A percentile compares a stretch with the other conserved stretches of the same genome.
These are phyloP conservation scores for Wallacemonas rigidus DNA, from an alignment of 208 protist species.

Conservation along the genomic window DNA sequence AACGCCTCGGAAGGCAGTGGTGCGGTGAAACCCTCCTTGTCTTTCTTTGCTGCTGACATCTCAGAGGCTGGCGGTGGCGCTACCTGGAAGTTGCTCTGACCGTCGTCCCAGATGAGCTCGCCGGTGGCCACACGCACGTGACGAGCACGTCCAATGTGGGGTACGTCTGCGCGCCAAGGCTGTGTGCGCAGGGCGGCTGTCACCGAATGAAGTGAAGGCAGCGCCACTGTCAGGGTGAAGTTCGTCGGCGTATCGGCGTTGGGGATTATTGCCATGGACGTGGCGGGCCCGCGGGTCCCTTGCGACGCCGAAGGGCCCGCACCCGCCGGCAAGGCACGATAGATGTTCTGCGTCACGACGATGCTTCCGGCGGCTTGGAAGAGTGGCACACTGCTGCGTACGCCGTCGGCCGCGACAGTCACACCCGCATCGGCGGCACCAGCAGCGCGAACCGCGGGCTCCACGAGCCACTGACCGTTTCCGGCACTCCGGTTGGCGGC, in stretches of 20 bases:
- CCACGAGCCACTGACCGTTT: background rate
- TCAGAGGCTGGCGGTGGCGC: slow-evolving; percentile 10
- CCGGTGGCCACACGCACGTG: slow-evolving; percentile 38
- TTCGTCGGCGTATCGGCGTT: slow-evolving; percentile 37
- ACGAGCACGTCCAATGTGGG: background rate
- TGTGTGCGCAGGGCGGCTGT: background rate
- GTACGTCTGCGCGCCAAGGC: background rate
- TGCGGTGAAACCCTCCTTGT: background rate
- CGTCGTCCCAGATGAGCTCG: slow-evolving; percentile 56
- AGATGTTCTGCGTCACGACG: slow-evolving; percentile 27
- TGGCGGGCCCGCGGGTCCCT: background rate
- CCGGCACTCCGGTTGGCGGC: background rate
- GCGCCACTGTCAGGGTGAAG: slow-evolving; percentile 37
- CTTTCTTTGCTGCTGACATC: background rate
- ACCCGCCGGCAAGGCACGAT: background rate
- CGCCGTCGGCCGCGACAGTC: background rate
- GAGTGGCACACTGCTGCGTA: slow-evolving; percentile 18
- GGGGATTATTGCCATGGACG: slow-evolving; percentile 4
- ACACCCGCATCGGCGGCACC: background rate
- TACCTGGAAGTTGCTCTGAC: slow-evolving; percentile 40
- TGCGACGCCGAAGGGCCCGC: background rate
- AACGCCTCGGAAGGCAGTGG: slow-evolving; percentile 7
- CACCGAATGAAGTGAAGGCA: slow-evolving; percentile 23
- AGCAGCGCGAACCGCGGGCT: background rate
- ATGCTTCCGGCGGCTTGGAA: slow-evolving; percentile 38